Conservation (phyloP, 2,329 filamentous ascomycete genomes). For the Colletotrichum sojae region DNA sequence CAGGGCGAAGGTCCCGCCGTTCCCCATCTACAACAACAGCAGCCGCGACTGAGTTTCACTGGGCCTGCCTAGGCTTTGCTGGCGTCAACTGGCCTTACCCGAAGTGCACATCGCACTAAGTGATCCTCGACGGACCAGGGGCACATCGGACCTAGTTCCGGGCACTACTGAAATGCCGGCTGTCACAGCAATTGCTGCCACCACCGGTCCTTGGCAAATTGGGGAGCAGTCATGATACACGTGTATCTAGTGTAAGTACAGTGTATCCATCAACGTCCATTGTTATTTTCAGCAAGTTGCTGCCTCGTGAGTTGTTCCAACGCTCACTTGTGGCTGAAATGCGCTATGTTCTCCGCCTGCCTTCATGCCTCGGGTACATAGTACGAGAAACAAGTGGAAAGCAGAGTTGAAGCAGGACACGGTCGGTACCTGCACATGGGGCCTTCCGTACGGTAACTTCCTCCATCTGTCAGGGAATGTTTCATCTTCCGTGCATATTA, state of each 20-base stretch:
- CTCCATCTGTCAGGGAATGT: slow-evolving; percentile 30
- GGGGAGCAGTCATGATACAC: no score
- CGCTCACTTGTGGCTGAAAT: no score
- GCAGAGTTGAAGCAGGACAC: not conserved
- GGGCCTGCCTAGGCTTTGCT: not conserved
- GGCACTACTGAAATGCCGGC: not conserved
- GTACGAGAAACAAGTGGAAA: slow-evolving; percentile 13
- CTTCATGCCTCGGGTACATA: slow-evolving; percentile 5
- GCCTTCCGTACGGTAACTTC: slow-evolving; percentile 20
- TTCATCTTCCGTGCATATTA: slow-evolving; percentile 19
- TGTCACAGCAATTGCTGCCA: not conserved
- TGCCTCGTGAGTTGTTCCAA: no score
- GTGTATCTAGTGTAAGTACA: no score
- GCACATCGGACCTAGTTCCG: slow-evolving; percentile 21
- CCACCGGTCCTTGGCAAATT: not conserved
- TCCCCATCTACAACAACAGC: no score
- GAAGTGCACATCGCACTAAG: slow-evolving; percentile 10
- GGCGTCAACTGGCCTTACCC: slow-evolving; percentile 11
- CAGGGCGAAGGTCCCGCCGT: no score
- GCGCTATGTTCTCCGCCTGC: slow-evolving; percentile 4
- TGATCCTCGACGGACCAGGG: slow-evolving; percentile 8
- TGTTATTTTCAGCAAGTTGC: not conserved
- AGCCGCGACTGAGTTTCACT: no score
- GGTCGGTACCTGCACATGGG: slow-evolving; percentile 10
- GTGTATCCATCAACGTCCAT: not conserved